These are phyloP conservation scores for Penicillium lagena DNA, from an alignment of 495 filamentous ascomycete species.

Conservation along the genomic window DNA sequence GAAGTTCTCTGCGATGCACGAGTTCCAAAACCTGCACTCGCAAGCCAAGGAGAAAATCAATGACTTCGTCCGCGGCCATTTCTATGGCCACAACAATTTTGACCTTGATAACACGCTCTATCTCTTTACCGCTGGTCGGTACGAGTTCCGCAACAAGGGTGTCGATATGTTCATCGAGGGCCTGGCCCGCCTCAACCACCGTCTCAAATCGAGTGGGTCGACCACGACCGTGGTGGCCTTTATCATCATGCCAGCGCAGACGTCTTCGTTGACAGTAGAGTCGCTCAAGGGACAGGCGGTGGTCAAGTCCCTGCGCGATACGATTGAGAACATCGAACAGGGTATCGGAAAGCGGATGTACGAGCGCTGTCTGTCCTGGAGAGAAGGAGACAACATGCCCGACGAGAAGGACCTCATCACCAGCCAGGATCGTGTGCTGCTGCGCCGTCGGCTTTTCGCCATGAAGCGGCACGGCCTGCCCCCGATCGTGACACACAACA, in stretches of 20 bases:
- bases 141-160: conserved; percentile 97
- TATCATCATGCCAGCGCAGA: conserved; percentile 98
- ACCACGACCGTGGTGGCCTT: conserved; percentile 98
- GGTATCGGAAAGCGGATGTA: conserved; percentile 91
- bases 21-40: conserved; percentile 97
- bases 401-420: conserved; percentile 94
- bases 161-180: conserved; percentile 99
- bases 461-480: conserved; percentile 89
- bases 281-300: conserved; percentile 94
- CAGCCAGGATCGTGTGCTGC: conserved; percentile 84
- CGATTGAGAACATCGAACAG: conserved; percentile 81
- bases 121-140: conserved; percentile 92
- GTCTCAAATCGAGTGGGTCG: conserved; percentile 75
- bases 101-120: conserved; percentile 96
- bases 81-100: conserved; percentile 97
- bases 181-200: conserved; percentile 87
- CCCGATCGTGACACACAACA: conserved; percentile 99
- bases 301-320: conserved; percentile 91
- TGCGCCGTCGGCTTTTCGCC: conserved; percentile 85
- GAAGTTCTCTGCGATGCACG: conserved; percentile 97
- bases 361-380: conserved; percentile 87
- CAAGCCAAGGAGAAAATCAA: conserved; percentile 96
- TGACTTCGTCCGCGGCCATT: conserved; percentile 96
- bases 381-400: conserved; percentile 84
- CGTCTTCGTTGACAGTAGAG: conserved; percentile 92